A percentile compares a stretch with the other conserved stretches of the same genome.
phyloP scores from a whole-genome alignment of 768 basidiomycete species.

The Amanita subjunquillea region DNA sequence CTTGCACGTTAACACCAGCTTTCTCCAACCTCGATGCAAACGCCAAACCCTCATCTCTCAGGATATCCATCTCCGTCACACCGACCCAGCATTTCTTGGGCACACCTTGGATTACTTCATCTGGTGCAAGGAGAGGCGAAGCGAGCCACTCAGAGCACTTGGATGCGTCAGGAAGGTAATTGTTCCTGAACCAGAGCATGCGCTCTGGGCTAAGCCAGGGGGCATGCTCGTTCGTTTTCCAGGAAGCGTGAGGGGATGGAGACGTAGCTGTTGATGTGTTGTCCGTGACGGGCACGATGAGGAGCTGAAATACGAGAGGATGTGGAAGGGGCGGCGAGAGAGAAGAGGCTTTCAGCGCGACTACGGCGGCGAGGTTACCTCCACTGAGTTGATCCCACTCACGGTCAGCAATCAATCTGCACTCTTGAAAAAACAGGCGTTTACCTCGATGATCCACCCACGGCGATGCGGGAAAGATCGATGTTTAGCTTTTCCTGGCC shows the following conservation, averaged over 20 bases:
- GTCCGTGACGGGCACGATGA: slow-evolving; percentile 65
- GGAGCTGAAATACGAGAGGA: slow-evolving; percentile 43
- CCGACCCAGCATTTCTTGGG: slow-evolving; percentile 44
- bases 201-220: slow-evolving; percentile 50
- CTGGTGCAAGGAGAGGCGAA: slow-evolving; percentile 63
- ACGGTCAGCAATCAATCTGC: neutral
- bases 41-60: slow-evolving; percentile 54
- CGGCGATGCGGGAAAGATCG: slow-evolving; percentile 45
- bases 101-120: slow-evolving; percentile 34
- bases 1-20: slow-evolving; percentile 43
- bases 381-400: slow-evolving; percentile 29
- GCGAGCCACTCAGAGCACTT: slow-evolving; percentile 60
- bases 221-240: slow-evolving; percentile 47
- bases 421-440: neutral
- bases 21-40: slow-evolving; percentile 48
- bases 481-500: slow-evolving; percentile 36
- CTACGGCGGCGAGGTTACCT: slow-evolving; percentile 58
- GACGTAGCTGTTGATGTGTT: slow-evolving; percentile 41
- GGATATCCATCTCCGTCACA: slow-evolving; percentile 55
- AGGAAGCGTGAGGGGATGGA: slow-evolving; percentile 20
- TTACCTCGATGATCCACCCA: slow-evolving; percentile 68
- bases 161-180: slow-evolving; percentile 54
- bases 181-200: slow-evolving; percentile 67
- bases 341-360: slow-evolving; percentile 51
- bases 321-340: slow-evolving; percentile 34